These are phyloP conservation scores for Hawksworthiomyces lignivorus DNA, from an alignment of 2,329 filamentous ascomycete species.

Conservation along the genomic window DNA sequence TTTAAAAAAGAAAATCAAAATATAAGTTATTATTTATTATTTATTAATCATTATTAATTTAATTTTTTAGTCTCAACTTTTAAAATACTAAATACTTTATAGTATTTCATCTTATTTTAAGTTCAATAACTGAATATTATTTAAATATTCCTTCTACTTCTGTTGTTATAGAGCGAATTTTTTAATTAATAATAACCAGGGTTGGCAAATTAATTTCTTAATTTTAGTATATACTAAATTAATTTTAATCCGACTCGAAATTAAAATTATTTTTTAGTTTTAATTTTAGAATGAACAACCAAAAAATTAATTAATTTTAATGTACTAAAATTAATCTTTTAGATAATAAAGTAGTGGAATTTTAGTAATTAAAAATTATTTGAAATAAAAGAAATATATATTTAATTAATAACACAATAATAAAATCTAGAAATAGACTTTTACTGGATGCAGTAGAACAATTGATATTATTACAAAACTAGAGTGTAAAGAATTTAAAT, in stretches of 20 bases:
- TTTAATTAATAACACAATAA: too few species aligned
- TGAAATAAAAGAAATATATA: background rate
- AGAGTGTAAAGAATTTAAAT: too few species aligned
- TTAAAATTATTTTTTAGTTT: background rate
- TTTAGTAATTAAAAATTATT: slow-evolving; percentile 4
- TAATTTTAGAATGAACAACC: background rate
- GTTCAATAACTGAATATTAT: background rate
- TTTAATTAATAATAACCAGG: background rate
- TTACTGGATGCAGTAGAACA: too few species aligned
- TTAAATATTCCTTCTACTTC: background rate
- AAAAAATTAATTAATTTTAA: background rate
- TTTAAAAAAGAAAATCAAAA: background rate
- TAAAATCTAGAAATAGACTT: too few species aligned
- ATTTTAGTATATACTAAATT: background rate
- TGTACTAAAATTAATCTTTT: background rate
- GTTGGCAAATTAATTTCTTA: background rate
- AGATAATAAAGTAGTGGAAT: background rate
- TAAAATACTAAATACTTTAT: background rate
- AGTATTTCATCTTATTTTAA: background rate
- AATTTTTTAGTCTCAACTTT: background rate
- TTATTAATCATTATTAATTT: background rate
- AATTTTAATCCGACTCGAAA: background rate
- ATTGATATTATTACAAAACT: too few species aligned
- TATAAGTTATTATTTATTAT: background rate
- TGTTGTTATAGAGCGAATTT: background rate